phyloP scores from a whole-genome alignment of 306 rosid species.

The Luffa acutangula region DNA sequence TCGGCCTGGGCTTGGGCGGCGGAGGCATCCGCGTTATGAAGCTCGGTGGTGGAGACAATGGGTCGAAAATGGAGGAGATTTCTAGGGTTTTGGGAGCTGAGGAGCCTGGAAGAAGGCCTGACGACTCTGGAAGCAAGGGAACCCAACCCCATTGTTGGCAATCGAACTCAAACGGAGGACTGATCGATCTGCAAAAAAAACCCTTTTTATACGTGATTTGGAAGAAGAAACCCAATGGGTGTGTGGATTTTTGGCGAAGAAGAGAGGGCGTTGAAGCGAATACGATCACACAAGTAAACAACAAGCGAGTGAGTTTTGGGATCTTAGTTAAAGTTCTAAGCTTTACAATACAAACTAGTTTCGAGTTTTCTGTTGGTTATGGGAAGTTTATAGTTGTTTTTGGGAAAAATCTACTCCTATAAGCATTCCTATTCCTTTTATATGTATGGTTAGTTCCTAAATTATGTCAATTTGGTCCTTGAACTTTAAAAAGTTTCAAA shows the following conservation, averaged over 20 bases:
- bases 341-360: not conserved
- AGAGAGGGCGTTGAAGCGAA: not conserved
- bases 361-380: not conserved
- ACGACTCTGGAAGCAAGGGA: slow-evolving; percentile 62
- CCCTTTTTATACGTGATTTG: not conserved
- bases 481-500: no score
- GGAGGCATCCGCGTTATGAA: slow-evolving; percentile 52
- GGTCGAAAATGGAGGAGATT: slow-evolving; percentile 34
- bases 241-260: not conserved
- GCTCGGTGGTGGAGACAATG: slow-evolving; percentile 71
- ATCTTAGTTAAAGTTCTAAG: not conserved
- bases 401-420: no score
- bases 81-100: slow-evolving; percentile 35
- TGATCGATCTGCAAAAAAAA: not conserved
- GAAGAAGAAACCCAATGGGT: not conserved
- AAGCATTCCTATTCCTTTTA: no score
- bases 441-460: no score
- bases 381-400: no score
- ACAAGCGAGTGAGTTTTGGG: not conserved
- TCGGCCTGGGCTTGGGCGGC: slow-evolving; percentile 43
- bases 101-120: slow-evolving; percentile 47
- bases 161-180: not conserved
- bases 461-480: no score
- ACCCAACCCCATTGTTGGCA: slow-evolving; percentile 61
- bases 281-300: not conserved